phyloP scores from a whole-genome alignment of 2,329 filamentous ascomycete genomes.

The Hypoxylon sp. region DNA sequence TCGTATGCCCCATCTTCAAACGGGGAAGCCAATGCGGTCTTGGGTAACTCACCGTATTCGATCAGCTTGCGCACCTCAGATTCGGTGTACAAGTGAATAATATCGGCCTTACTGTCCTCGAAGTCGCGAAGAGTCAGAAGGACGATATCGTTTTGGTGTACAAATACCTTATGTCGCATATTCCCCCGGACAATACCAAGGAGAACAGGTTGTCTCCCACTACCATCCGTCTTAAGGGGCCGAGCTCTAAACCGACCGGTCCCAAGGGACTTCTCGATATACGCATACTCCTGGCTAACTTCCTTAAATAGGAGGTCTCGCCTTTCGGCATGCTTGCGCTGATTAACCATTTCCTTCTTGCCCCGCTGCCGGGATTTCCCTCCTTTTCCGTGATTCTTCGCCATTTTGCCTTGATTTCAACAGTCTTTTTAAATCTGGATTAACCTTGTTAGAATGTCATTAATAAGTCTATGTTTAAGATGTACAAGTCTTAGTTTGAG shows the following conservation, averaged over 20 bases:
- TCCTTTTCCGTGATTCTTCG: not conserved
- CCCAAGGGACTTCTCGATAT: not conserved
- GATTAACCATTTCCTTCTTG: not conserved
- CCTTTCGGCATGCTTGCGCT: not conserved
- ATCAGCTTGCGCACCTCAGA: not conserved
- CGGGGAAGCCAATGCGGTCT: not conserved
- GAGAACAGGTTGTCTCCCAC: not conserved
- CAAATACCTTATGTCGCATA: not conserved
- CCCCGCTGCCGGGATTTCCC: not conserved
- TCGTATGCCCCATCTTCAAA: not conserved
- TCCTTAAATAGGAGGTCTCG: not conserved
- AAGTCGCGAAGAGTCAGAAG: not conserved
- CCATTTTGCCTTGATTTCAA: not conserved
- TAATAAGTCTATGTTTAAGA: not conserved
- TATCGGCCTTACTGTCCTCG: not conserved
- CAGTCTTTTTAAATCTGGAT: not conserved
- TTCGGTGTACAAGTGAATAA: not conserved
- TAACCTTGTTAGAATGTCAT: not conserved
- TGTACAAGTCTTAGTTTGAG: not conserved
- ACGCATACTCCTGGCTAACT: not conserved
- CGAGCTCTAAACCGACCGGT: not conserved
- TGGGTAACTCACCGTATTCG: not conserved
- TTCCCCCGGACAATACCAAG: not conserved
- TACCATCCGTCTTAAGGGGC: not conserved
- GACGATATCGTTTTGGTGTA: not conserved